Evolutionary conservation across 441 rosid genomes (phyloP).

Genomic region (Lepidium campestre): DNA sequence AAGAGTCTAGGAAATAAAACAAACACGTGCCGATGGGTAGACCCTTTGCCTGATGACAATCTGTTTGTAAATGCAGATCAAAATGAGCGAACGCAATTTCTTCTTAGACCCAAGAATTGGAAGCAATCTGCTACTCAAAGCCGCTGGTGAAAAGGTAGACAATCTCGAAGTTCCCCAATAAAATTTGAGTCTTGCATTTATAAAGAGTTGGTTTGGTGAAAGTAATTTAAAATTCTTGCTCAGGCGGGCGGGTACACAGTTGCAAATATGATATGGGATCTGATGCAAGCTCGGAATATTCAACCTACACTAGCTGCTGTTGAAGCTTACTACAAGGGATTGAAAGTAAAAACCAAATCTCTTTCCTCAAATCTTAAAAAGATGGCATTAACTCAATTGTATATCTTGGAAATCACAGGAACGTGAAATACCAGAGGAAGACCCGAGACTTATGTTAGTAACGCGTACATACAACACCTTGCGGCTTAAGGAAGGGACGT

Average conservation of each 20-base stretch:
- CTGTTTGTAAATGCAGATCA: constrained; percentile 38
- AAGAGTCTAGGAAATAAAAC: background rate
- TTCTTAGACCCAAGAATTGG: constrained; percentile 58
- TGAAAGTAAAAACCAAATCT: constrained; percentile 45
- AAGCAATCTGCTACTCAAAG: constrained; percentile 68
- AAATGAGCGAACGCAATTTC: constrained; percentile 49
- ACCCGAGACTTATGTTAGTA: constrained; percentile 62
- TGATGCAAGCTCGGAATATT: constrained; percentile 65
- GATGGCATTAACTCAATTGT: background rate
- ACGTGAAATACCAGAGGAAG: constrained; percentile 76
- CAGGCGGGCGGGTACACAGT: constrained; percentile 84
- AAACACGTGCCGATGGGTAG: background rate
- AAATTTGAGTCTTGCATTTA: too few species aligned
- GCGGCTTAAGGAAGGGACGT: constrained; percentile 32
- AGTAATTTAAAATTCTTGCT: background rate
- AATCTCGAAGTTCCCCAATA: background rate
- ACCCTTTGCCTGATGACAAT: background rate
- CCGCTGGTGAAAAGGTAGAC: constrained; percentile 87
- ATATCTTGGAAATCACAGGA: constrained; percentile 36
- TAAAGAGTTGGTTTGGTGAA: background rate
- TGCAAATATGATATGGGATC: constrained; percentile 89
- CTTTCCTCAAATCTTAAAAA: background rate
- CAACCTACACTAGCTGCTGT: constrained; percentile 44
- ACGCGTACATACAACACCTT: constrained; percentile 39
- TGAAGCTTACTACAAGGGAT: constrained; percentile 82